phyloP scores from a whole-genome alignment of 2,329 filamentous ascomycete species.

The Xylaria sp. region DNA sequence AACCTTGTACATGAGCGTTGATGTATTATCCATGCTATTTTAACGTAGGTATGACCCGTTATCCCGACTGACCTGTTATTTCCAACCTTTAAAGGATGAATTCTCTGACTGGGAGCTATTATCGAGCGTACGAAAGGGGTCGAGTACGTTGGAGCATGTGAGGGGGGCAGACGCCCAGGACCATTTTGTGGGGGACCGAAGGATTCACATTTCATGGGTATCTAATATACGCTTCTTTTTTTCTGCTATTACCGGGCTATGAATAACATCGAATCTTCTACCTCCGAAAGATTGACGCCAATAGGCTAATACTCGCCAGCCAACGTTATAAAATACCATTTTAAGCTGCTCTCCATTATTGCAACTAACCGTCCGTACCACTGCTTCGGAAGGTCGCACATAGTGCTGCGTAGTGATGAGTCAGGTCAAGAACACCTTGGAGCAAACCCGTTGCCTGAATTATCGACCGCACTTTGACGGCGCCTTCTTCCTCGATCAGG shows the following conservation, averaged over 20 bases:
- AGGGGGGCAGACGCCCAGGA: not conserved
- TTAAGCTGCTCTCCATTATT: not conserved
- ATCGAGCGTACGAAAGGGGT: not conserved
- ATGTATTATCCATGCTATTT: not conserved
- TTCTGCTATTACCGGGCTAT: constrained; percentile 15
- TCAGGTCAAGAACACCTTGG: constrained; percentile 90
- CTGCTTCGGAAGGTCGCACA: constrained; percentile 95
- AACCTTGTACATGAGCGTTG: not conserved
- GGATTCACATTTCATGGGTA: constrained; percentile 10
- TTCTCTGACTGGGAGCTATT: not conserved
- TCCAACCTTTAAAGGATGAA: not conserved
- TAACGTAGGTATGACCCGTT: not conserved
- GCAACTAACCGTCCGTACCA: constrained; percentile 78
- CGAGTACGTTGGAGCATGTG: not conserved
- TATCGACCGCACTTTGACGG: constrained; percentile 95
- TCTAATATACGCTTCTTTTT: constrained; percentile 18
- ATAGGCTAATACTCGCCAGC: not conserved
- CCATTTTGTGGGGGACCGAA: not conserved
- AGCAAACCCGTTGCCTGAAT: constrained; percentile 94
- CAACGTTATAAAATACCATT: not conserved
- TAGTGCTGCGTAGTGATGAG: constrained; percentile 92
- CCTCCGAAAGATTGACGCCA: not conserved
- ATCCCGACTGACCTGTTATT: not conserved
- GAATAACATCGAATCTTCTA: constrained; percentile 6
- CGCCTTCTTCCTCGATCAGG: constrained; percentile 95